Evolutionary conservation across 2,329 filamentous ascomycete species (phyloP).

Genomic region (Paecilomyces sp.): DNA sequence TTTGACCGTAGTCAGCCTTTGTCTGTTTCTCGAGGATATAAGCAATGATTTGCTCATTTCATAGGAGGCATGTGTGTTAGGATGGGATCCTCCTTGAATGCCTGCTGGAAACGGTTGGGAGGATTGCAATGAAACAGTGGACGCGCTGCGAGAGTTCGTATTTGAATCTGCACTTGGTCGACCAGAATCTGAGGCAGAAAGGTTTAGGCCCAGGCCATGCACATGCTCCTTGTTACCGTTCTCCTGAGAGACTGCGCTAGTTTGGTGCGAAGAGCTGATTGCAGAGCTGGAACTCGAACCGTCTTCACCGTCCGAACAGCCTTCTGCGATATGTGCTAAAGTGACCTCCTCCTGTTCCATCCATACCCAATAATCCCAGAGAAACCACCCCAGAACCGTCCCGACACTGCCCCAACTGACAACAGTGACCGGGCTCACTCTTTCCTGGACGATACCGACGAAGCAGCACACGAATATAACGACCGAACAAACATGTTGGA

Average conservation of each 20-base stretch:
- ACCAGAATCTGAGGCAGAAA: constrained; percentile 29
- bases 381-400: constrained; percentile 78
- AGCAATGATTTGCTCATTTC: constrained; percentile 20
- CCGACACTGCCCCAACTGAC: constrained; percentile 76
- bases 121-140: constrained; percentile 50
- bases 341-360: constrained; percentile 52
- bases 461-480: constrained; percentile 94
- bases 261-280: constrained; percentile 22
- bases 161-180: constrained; percentile 20
- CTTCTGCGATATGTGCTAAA: constrained; percentile 20
- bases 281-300: constrained; percentile 35
- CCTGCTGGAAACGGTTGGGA: constrained; percentile 17
- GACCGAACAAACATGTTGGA: constrained; percentile 93
- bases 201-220: constrained; percentile 37
- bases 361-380: constrained; percentile 89
- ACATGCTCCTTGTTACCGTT: constrained; percentile 26
- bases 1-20: constrained; percentile 74
- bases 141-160: constrained; percentile 47
- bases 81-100: constrained; percentile 12
- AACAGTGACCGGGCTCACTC: constrained; percentile 82
- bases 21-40: constrained; percentile 51
- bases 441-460: constrained; percentile 76
- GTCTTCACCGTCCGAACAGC: constrained; percentile 26
- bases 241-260: constrained; percentile 16
- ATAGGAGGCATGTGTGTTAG: constrained; percentile 11